Conservation (phyloP, 2,329 filamentous ascomycete genomes). For the Trichophyton equinum region DNA sequence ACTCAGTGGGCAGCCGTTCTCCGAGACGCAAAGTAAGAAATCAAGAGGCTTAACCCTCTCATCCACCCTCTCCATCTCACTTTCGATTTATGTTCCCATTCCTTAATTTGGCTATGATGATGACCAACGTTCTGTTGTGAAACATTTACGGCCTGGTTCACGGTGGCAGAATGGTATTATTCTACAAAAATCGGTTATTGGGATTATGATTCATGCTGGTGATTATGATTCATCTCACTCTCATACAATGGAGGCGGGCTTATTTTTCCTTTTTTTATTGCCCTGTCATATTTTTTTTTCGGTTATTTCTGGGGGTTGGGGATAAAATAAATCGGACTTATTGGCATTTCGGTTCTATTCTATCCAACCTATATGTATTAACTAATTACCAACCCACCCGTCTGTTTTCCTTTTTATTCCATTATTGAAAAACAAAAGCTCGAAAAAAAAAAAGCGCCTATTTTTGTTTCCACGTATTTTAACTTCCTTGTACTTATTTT, state of each 20-base stretch:
- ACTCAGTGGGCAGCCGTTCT: conserved; percentile 32
- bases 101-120: background rate
- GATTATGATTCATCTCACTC: background rate
- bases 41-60: background rate
- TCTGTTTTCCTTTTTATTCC: no score
- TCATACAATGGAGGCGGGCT: background rate
- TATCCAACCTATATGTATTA: no score
- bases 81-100: background rate
- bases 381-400: no score
- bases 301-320: no score
- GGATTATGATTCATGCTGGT: background rate
- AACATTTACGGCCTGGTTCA: background rate
- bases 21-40: conserved; percentile 5
- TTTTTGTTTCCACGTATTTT: no score
- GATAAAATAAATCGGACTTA: no score
- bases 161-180: background rate
- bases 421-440: no score
- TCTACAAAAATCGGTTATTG: background rate
- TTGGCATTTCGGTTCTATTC: no score
- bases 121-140: background rate
- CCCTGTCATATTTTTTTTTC: background rate
- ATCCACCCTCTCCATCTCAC: background rate
- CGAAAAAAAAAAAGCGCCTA: no score
- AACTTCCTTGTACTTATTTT: no score
- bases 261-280: background rate